Evolutionary conservation across 805 yeast genomes (phyloP).

Genomic region (Sugiyamaella smithiae): DNA sequence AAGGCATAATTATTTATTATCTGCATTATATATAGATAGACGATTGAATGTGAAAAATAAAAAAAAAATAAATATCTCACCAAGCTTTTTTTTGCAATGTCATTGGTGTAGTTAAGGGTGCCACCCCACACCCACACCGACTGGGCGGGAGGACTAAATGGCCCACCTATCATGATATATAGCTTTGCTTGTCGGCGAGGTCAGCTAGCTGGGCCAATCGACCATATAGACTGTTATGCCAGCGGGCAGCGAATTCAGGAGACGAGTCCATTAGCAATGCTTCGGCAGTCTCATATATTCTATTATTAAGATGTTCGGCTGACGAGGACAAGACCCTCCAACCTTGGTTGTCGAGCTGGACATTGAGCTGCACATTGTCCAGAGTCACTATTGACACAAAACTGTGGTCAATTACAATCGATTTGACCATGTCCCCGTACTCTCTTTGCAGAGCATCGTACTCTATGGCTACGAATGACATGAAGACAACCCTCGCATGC

Average conservation of each 20-base stretch:
- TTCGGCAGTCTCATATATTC: conserved; percentile 32
- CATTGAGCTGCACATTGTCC: conserved; percentile 15
- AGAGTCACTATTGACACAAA: conserved; percentile 18
- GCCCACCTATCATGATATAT: too few species aligned
- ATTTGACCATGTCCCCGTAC: conserved; percentile 12
- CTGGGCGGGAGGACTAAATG: too few species aligned
- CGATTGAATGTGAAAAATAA: too few species aligned
- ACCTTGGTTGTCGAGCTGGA: conserved; percentile 19
- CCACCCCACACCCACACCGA: too few species aligned
- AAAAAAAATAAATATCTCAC: too few species aligned
- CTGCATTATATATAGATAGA: too few species aligned
- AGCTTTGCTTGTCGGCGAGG: too few species aligned
- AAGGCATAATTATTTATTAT: conserved; percentile 7
- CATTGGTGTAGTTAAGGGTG: too few species aligned
- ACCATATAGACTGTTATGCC: conserved; percentile 23
- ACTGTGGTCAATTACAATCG: neutral
- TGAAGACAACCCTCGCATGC: neutral
- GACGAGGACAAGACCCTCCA: conserved; percentile 18
- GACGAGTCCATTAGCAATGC: conserved; percentile 30
- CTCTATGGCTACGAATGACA: conserved; percentile 11
- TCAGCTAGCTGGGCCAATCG: conserved; percentile 9
- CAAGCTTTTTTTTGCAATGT: too few species aligned
- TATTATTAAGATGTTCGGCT: neutral
- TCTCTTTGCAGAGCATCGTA: conserved; percentile 12
- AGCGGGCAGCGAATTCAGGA: conserved; percentile 23